Evolutionary conservation across 2,329 filamentous ascomycete species (phyloP), one percentile per base, ranked within the genome.

Genomic region (Exutisphaerella laricina): DNA sequence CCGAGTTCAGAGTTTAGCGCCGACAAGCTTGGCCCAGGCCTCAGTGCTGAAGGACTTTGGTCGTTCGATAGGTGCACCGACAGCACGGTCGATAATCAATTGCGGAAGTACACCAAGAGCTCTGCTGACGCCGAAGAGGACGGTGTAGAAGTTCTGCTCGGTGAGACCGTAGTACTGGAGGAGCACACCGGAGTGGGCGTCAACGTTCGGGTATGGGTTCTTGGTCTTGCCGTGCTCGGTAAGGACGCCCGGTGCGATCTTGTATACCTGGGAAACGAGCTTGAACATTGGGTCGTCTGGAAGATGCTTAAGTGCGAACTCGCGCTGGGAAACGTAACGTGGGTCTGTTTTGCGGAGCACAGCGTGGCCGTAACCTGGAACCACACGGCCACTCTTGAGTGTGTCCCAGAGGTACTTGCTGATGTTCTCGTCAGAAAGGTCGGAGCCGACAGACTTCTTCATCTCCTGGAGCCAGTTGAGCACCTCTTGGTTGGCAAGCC

Each of bases 171-270:
- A 98, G 84, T 98, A 92, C 78, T 98, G 92, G 60, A 98, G 87
- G 57, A 98, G 87, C 58, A 98, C 92, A 79, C 92, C 92, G 22
- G 89, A 96, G 85, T 97, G 92, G 65, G 90, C 89, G 66, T 97
- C 90, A 65, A 97, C 89, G 77, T 97, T 97, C 72, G 92, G 92
- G 80, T 79, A 97, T 58, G 90, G 90, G 85, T 97, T 96, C 86
- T 97, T 97, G 79, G 90, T 97, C 87, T 98, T 98, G 76, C 92
- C 92, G 78, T 98, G 92, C 83, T 98, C 88, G 57, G 92, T 98
- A 69, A 98, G 79, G 62, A 98, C 92, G 64, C 84, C 85, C 55
- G 92, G 92, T 55, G 92, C 92, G 63, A 98, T 97, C 87, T 98
- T 98, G 86, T 97, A 98, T 61, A 98, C 92, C 78, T 98, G 92